These are phyloP conservation scores for Vigna angularis DNA, from an alignment of 306 rosid species.

Conservation along the genomic window DNA sequence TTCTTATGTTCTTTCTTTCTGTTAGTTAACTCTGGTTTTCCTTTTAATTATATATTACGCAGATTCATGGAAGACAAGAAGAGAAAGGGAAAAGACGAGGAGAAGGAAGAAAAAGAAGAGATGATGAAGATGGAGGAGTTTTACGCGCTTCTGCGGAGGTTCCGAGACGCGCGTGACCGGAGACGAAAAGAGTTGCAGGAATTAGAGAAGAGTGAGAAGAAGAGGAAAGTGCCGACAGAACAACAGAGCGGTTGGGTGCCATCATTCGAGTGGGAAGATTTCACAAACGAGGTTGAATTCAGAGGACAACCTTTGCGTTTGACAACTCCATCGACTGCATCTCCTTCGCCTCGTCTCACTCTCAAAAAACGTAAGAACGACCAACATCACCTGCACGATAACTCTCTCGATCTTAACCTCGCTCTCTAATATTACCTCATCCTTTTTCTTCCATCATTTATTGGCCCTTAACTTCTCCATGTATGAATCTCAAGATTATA, in stretches of 20 bases:
- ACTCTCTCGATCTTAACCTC: constrained; percentile 46
- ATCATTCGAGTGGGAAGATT: constrained; percentile 46
- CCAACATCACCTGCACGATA: neutral
- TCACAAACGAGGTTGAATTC: constrained; percentile 33
- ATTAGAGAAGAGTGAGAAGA: neutral
- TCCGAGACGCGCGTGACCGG: constrained; percentile 42
- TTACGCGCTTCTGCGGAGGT: constrained; percentile 43
- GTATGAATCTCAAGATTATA: too few relatives aligned
- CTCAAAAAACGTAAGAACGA: constrained; percentile 1
- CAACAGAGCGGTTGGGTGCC: constrained; percentile 42
- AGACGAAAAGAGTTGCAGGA: constrained; percentile 35
- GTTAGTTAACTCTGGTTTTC: neutral
- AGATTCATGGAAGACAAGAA: constrained; percentile 18
- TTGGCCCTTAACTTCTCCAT: too few relatives aligned
- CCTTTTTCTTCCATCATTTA: neutral
- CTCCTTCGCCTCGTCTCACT: neutral
- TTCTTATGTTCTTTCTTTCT: neutral
- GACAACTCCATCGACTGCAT: neutral
- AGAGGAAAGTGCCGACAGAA: neutral
- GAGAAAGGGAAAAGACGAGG: neutral
- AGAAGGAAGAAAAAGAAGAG: neutral
- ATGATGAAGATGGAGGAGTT: constrained; percentile 51
- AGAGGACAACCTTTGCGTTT: neutral
- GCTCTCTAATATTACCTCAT: constrained; percentile 28
- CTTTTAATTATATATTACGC: neutral